Evolutionary conservation across 306 rosid genomes (phyloP).

Genomic region (Lathyrus oleraceus): DNA sequence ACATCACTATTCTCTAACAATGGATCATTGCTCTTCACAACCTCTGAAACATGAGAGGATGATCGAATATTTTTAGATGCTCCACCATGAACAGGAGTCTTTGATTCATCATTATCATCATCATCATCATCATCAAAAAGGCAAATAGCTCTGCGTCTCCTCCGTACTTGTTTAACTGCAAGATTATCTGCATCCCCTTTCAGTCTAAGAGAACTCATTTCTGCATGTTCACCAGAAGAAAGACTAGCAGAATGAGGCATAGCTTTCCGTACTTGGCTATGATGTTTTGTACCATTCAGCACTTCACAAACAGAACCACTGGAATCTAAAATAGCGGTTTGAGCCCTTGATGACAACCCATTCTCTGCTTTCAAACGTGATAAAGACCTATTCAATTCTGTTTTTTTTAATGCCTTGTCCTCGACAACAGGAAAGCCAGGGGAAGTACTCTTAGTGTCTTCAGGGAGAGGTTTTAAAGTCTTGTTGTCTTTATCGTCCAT

Average conservation of each 20-base stretch:
- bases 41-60: conserved; percentile 46
- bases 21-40: conserved; percentile 46
- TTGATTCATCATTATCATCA: conserved; percentile 15
- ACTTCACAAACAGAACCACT: conserved; percentile 51
- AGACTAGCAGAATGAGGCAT: conserved; percentile 21
- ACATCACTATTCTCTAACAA: conserved; percentile 37
- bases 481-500: conserved; percentile 43
- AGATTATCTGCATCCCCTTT: conserved; percentile 24
- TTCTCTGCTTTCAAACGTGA: conserved; percentile 59
- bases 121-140: conserved; percentile 27
- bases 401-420: conserved; percentile 43
- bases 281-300: conserved; percentile 51
- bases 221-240: conserved; percentile 29
- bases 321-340: conserved; percentile 44
- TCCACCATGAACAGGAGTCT: conserved; percentile 47
- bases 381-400: conserved; percentile 48
- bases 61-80: conserved; percentile 51
- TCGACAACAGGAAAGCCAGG: conserved; percentile 48
- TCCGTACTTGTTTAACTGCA: conserved; percentile 6
- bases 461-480: conserved; percentile 39
- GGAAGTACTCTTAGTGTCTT: conserved; percentile 42
- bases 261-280: conserved; percentile 41
- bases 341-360: conserved; percentile 41
- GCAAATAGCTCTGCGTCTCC: conserved; percentile 43
- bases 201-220: conserved; percentile 30